A percentile compares a stretch with the other conserved stretches of the same genome.
Evolutionary conservation across 2,329 filamentous ascomycete species (phyloP).

Genomic region (Penicillium griseofulvum): DNA sequence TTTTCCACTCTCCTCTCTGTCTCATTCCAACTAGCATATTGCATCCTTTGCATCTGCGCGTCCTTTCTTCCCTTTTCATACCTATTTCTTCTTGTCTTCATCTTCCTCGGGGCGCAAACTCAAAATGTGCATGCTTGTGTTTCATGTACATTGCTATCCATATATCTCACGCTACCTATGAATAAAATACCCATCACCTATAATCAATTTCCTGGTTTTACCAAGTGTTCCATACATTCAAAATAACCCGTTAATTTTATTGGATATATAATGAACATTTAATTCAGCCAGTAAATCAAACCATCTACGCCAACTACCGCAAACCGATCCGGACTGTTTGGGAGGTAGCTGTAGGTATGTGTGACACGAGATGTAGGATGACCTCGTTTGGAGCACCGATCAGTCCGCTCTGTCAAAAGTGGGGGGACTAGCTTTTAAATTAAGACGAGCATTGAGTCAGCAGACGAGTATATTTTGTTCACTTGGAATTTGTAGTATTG

Average conservation of each 20-base stretch:
- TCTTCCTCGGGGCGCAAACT: not conserved
- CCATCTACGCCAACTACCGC: constrained; percentile 8
- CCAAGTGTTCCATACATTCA: not conserved
- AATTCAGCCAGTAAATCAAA: not conserved
- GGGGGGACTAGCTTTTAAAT: not conserved
- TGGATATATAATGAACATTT: not conserved
- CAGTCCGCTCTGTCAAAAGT: constrained; percentile 27
- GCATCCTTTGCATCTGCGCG: constrained; percentile 1
- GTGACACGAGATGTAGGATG: not conserved
- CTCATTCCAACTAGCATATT: constrained; percentile 1
- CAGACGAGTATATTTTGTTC: not conserved
- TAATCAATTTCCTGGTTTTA: not conserved
- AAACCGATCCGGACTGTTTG: constrained; percentile 33
- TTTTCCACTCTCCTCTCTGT: not conserved
- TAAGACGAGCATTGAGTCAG: not conserved
- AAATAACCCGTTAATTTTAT: not conserved
- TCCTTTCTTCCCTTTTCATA: not conserved
- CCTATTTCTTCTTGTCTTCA: not conserved
- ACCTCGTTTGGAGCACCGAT: constrained; percentile 16
- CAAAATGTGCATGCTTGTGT: not conserved
- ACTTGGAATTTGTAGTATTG: not conserved
- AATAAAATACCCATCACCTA: not conserved
- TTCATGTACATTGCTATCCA: not conserved
- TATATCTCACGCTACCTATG: constrained; percentile 5
- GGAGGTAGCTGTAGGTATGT: not conserved